A percentile compares a stretch with the other conserved stretches of the same genome.
Evolutionary conservation across 805 yeast genomes (phyloP).

Genomic region (Candida coquimbonensis): DNA sequence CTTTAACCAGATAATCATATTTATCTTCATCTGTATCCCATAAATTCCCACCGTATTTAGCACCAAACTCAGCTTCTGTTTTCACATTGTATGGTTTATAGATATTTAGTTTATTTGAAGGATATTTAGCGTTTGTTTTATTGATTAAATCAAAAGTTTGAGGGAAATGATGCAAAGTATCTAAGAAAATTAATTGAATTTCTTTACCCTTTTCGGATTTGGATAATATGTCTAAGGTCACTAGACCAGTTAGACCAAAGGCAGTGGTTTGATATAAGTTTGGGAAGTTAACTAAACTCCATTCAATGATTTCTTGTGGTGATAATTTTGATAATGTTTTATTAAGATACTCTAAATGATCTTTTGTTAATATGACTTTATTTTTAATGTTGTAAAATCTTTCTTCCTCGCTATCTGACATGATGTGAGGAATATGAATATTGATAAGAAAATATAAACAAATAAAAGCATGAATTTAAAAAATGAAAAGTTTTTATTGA

Average conservation of each 20-base stretch:
- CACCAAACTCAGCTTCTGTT: constrained; percentile 56
- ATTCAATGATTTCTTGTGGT: constrained; percentile 69
- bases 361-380: constrained; percentile 33
- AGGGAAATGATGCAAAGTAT: constrained; percentile 91
- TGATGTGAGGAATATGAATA: neutral
- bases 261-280: constrained; percentile 87
- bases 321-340: constrained; percentile 40
- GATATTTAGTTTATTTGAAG: constrained; percentile 47
- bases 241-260: constrained; percentile 88
- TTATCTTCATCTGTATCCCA: constrained; percentile 80
- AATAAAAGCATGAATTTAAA: too few species aligned
- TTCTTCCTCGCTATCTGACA: constrained; percentile 1
- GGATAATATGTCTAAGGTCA: constrained; percentile 75
- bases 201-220: constrained; percentile 38
- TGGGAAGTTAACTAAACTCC: constrained; percentile 85
- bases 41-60: constrained; percentile 61
- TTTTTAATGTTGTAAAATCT: constrained; percentile 22
- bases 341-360: constrained; percentile 63
- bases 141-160: constrained; percentile 77
- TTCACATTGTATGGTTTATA: constrained; percentile 56
- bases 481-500: too few species aligned
- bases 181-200: constrained; percentile 76
- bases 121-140: constrained; percentile 49
- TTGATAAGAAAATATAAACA: too few species aligned
- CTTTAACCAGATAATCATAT: constrained; percentile 85